These are phyloP conservation scores for Dalechampia spathulata DNA, from an alignment of 441 rosid species.

Conservation along the genomic window DNA sequence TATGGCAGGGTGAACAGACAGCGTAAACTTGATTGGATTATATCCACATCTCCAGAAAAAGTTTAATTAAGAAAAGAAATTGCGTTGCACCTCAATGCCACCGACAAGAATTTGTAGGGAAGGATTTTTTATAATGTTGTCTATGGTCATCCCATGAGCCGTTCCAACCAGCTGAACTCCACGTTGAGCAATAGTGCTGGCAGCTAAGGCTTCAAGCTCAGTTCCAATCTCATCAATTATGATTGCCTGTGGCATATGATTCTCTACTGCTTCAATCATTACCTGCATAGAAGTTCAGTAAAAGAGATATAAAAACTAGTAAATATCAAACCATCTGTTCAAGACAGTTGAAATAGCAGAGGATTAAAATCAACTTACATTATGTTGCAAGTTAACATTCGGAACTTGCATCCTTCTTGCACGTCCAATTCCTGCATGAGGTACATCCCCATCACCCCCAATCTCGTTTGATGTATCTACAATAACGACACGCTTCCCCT, in stretches of 20 bases:
- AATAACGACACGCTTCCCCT: conserved; percentile 78
- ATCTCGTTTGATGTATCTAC: conserved; percentile 96
- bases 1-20: background rate
- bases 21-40: background rate
- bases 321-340: background rate
- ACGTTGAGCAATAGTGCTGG: conserved; percentile 94
- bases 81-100: conserved; percentile 67
- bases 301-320: conserved; percentile 1
- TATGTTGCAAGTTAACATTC: conserved; percentile 84
- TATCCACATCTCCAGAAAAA: conserved; percentile 1
- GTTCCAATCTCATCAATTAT: conserved; percentile 95
- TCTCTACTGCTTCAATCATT: conserved; percentile 98
- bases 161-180: conserved; percentile 97
- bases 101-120: conserved; percentile 86
- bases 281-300: conserved; percentile 40
- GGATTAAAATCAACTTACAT: conserved; percentile 35
- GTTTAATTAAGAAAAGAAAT: conserved; percentile 5
- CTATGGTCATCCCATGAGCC: conserved; percentile 92
- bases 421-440: conserved; percentile 90
- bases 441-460: conserved; percentile 98
- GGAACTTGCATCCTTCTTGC: conserved; percentile 99
- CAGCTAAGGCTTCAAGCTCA: conserved; percentile 95
- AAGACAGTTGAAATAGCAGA: background rate
- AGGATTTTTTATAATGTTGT: conserved; percentile 83
- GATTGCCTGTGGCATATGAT: conserved; percentile 90